Evolutionary conservation across 805 yeast species (phyloP).

Genomic region (Myxozyma kluyveri): DNA sequence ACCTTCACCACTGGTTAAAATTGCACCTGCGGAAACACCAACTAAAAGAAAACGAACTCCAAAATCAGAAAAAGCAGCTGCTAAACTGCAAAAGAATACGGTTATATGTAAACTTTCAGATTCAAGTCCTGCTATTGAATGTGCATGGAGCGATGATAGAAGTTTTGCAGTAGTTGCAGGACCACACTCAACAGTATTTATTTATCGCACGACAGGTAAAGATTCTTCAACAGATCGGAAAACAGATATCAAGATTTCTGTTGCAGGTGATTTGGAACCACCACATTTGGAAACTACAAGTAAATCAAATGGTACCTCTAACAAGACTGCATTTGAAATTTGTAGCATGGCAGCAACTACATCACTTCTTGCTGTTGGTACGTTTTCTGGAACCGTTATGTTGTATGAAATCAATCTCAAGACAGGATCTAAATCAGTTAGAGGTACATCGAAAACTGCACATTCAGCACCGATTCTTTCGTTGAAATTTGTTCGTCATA

Average conservation of each 20-base stretch:
- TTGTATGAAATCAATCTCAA: conserved; percentile 2
- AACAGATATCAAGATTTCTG: conserved; percentile 10
- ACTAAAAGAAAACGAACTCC: neutral
- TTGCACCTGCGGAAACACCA: neutral
- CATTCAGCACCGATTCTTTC: conserved; percentile 20
- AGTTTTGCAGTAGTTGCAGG: conserved; percentile 12
- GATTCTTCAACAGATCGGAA: neutral
- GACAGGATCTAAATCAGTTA: too few species aligned
- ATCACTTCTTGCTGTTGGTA: conserved; percentile 11
- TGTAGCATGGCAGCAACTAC: neutral
- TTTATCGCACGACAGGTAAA: conserved; percentile 6
- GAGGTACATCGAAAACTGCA: too few species aligned
- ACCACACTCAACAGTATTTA: conserved; percentile 3
- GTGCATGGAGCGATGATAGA: conserved; percentile 20
- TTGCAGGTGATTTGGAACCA: neutral
- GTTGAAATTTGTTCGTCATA: conserved; percentile 24
- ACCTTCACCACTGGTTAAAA: neutral
- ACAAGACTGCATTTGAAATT: too few species aligned
- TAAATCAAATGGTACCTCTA: too few species aligned
- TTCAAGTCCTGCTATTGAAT: conserved; percentile 8
- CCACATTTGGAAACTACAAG: too few species aligned
- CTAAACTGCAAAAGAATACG: neutral
- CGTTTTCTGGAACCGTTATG: conserved; percentile 12
- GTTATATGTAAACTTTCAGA: neutral
- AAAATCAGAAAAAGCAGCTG: neutral